phyloP scores from a whole-genome alignment of 2,329 filamentous ascomycete genomes.

The Knoxdaviesia capensis region DNA sequence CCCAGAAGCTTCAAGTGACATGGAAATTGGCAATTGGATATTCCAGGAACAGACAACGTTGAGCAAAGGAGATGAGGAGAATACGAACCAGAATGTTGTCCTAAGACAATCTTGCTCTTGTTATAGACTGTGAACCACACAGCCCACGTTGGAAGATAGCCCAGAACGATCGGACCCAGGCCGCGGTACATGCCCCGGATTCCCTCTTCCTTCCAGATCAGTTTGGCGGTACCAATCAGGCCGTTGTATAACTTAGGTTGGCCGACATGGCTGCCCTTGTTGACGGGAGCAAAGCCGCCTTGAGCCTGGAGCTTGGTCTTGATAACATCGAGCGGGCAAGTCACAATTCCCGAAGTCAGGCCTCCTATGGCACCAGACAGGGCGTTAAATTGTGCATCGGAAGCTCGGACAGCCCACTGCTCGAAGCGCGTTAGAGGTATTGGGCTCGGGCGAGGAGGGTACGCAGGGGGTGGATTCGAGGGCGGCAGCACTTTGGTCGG shows the following conservation, averaged over 20 bases:
- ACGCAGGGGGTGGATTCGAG: conserved; percentile 6
- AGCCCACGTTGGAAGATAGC: conserved; percentile 93
- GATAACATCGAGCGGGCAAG: conserved; percentile 94
- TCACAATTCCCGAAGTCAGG: conserved; percentile 83
- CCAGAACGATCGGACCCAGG: conserved; percentile 80
- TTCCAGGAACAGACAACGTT: background rate
- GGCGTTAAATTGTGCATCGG: conserved; percentile 54
- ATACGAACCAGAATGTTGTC: conserved; percentile 39
- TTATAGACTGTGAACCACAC: conserved; percentile 97
- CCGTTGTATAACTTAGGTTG: conserved; percentile 57
- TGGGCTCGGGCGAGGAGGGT: conserved; percentile 4
- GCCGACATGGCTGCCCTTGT: conserved; percentile 25
- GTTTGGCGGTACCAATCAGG: conserved; percentile 63
- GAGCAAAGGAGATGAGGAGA: background rate
- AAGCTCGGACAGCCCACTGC: conserved; percentile 33
- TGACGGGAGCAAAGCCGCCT: conserved; percentile 49
- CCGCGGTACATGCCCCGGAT: conserved; percentile 82
- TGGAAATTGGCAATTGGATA: background rate
- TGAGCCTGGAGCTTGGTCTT: conserved; percentile 97
- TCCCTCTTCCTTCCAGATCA: conserved; percentile 79
- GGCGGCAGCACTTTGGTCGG: conserved; percentile 7
- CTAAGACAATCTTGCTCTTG: conserved; percentile 58
- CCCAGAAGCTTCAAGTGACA: background rate
- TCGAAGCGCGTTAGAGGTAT: conserved; percentile 23
- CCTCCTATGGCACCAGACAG: conserved; percentile 76